Conservation (phyloP, 371 early-diverging fungal species). For the Chytridium lagenaria region DNA sequence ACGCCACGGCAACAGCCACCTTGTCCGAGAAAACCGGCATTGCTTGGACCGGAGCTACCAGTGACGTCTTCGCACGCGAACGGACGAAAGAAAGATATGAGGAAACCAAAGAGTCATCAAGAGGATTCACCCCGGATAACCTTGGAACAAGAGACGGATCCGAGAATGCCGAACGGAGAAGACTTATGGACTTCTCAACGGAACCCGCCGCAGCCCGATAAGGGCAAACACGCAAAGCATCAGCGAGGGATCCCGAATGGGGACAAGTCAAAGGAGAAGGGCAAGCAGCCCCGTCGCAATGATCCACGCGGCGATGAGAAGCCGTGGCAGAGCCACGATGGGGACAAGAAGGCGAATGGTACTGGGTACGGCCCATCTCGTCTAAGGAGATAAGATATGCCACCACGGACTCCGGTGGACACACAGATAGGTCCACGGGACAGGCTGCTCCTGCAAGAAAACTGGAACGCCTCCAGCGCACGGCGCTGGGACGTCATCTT, state of each 20-base stretch:
- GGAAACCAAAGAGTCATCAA: not conserved
- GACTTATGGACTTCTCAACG: not conserved
- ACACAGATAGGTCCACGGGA: not conserved
- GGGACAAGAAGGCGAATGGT: not conserved
- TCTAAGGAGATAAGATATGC: not conserved
- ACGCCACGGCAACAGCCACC: not conserved
- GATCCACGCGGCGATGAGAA: not conserved
- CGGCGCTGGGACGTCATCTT: no score
- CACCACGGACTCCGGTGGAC: not conserved
- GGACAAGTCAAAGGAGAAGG: not conserved
- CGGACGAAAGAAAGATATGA: not conserved
- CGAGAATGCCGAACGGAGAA: not conserved
- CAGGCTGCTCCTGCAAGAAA: not conserved
- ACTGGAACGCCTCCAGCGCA: not conserved
- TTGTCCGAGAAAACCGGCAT: not conserved
- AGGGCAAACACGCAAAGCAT: not conserved
- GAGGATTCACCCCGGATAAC: not conserved
- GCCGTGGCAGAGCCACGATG: not conserved
- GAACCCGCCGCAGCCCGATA: not conserved
- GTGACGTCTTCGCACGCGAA: not conserved
- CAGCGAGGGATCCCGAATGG: not conserved
- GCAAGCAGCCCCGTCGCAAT: not conserved
- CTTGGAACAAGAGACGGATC: no score
- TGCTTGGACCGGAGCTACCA: not conserved
- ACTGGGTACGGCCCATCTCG: not conserved